Percentiles rank a stretch among this genome's conserved stretches.
Evolutionary conservation across 1,284 basidiomycete species (phyloP).

Genomic region (Farysia itapuensis): DNA sequence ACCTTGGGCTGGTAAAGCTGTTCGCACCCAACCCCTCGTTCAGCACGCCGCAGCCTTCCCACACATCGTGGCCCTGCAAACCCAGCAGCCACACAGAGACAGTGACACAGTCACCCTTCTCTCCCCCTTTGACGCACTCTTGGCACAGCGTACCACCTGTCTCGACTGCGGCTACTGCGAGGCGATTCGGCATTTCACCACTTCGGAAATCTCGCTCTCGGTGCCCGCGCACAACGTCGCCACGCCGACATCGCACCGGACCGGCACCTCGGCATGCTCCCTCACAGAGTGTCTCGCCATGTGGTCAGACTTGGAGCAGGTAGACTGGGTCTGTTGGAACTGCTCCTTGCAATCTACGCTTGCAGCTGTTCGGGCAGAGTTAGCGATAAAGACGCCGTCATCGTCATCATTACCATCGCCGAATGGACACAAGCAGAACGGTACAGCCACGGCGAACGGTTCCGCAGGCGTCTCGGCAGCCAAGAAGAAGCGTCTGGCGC

Average conservation of each 20-base stretch:
- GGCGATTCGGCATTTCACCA: constrained; percentile 48
- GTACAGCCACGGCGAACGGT: constrained; percentile 5
- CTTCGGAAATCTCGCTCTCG: constrained; percentile 47
- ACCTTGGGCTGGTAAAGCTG: constrained; percentile 23
- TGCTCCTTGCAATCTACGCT: constrained; percentile 46
- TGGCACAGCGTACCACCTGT: constrained; percentile 53
- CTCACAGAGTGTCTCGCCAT: constrained; percentile 45
- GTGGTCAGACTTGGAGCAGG: constrained; percentile 51
- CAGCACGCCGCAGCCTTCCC: not conserved
- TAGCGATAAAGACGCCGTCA: constrained; percentile 4
- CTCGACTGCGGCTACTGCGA: constrained; percentile 55
- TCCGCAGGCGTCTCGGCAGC: constrained; percentile 7
- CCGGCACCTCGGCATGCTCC: constrained; percentile 37
- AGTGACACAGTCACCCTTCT: constrained; percentile 11
- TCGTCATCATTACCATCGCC: no score
- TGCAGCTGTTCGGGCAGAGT: constrained; percentile 5
- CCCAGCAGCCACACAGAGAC: no score
- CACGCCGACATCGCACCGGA: constrained; percentile 20
- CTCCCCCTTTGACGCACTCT: constrained; percentile 35
- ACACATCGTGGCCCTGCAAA: no score
- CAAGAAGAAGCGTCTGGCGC: constrained; percentile 26
- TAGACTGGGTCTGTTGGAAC: constrained; percentile 57
- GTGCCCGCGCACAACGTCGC: constrained; percentile 32
- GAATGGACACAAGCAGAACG: constrained; percentile 22
- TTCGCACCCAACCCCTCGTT: constrained; percentile 12